Evolutionary conservation across 345 rosid species (phyloP), one percentile per base, ranked within the genome.

Genomic region (Eucalyptus regnans): DNA sequence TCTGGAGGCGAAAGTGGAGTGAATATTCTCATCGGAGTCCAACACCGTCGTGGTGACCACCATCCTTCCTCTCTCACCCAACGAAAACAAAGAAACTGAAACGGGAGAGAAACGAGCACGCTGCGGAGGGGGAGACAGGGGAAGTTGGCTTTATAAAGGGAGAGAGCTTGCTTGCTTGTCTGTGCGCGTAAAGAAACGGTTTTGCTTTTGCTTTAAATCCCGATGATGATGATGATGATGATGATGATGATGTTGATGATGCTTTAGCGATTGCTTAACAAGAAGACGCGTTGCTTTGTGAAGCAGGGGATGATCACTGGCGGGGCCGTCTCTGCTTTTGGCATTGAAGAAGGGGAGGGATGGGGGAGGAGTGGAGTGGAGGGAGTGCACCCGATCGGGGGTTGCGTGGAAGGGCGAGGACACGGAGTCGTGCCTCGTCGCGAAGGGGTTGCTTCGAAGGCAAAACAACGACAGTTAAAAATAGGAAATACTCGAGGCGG

Each of bases 1-100:
- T 87, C 95, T 90, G 76, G 93, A 89, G 88, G 93, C 92, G 85
- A 93, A 93, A 33, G 94, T 93, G 86, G 92, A 90, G 91, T 91
- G 92, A n/a, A 93, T 83, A 10, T 90, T 88, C 86, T 89, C 91
- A 41, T 93, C 92, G 25, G 90, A 90, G 43, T 92, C 89, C 50
- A 76, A 89, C 49, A 89, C 86, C 4, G 87, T 90, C 71, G 89
- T 90, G 4, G 93, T 88, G 62, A 93, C 89, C 90, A 87, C 94
- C 95, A 93, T 93, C 17, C 33, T 79, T n/a, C 76, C 83, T 18
- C 48, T 76, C 83, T 41, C 48, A 3, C 83, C 12, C 48, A 0
- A 14, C 76, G 17, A 66, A 31, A 15, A 33, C 83, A 76, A 1
- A 12, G 27, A 33, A 15, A 64, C 13, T 0, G 14, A 37, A 20